phyloP scores from a whole-genome alignment of 192 early-diverging fungal genomes.

The Rhizoclosmatium sp. region DNA sequence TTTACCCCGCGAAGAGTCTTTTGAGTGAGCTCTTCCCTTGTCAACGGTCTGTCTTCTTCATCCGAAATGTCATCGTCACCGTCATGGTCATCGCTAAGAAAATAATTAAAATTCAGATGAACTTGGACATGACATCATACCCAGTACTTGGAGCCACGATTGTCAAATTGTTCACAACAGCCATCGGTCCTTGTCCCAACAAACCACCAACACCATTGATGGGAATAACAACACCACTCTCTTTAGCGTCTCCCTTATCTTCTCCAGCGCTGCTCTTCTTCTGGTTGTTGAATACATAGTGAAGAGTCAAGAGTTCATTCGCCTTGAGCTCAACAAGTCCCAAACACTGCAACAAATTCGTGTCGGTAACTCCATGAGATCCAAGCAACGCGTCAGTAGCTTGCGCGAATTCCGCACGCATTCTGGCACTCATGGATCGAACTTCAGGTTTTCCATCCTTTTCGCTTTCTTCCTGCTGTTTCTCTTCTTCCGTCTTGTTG shows the following conservation, averaged over 20 bases:
- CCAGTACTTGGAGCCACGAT: constrained; percentile 62
- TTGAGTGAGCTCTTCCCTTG: constrained; percentile 60
- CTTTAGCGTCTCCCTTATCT: constrained; percentile 38
- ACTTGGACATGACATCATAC: constrained; percentile 29
- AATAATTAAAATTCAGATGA: not conserved
- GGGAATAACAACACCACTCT: constrained; percentile 37
- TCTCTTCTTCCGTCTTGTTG: not conserved
- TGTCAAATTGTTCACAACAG: constrained; percentile 51
- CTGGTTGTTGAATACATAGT: constrained; percentile 58
- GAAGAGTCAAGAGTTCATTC: constrained; percentile 62
- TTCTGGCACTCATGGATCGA: constrained; percentile 13
- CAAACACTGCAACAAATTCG: constrained; percentile 54
- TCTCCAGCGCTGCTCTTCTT: constrained; percentile 51
- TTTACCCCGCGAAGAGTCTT: constrained; percentile 59
- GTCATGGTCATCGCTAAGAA: constrained; percentile 61
- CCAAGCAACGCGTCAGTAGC: constrained; percentile 42
- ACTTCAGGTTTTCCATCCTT: not conserved
- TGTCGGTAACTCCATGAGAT: constrained; percentile 51
- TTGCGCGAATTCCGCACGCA: constrained; percentile 38
- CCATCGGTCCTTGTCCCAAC: constrained; percentile 60
- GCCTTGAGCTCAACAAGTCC: constrained; percentile 63
- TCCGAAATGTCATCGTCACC: constrained; percentile 58
- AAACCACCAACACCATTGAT: constrained; percentile 52
- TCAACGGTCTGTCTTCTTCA: constrained; percentile 65
- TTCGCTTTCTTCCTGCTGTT: constrained; percentile 12